Evolutionary conservation across 2,329 filamentous ascomycete genomes (phyloP), one percentile per base, ranked within the genome.

Genomic region (Penicillium expansum): DNA sequence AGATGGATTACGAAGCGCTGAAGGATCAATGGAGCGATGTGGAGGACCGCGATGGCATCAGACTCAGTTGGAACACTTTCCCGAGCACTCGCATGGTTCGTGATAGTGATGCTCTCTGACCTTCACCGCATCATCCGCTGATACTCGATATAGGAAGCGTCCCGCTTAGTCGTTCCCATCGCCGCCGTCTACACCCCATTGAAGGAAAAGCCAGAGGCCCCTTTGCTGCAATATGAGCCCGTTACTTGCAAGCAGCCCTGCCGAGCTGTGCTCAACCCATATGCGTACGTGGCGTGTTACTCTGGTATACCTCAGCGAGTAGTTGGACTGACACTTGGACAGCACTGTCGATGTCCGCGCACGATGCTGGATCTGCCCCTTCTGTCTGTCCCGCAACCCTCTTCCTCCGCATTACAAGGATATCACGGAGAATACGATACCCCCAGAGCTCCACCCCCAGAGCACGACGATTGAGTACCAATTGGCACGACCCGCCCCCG

Each of bases 11-110:
- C 82, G 92, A 97, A 76, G 84, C 87, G 66, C 80, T 96, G 66
- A 97, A 97, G 80, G 92, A 97, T 78, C 89, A 93, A 80, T 97
- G 92, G 92, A 91, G 88, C 71, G 92, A 97, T 75, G 88, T 96
- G 57, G 94, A 99, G 80, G 94, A 99, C 72, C 87, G 91, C 67
- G 94, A 99, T 86, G 94, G 94, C 60, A 86, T 97, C 71, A 88
- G 94, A 62, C 83, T 99, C 65, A 97, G 93, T 78, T 99, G 94
- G 94, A 99, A 99, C 75, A 95, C 95, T 60, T 96, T 99, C 71
- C 94, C 94, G 48, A 97, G 92, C 80, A 93, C 93, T 71, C 91
- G 94, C 74, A 97, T 99, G 92, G 92, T 91, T 68, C 68, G 83
- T 78, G 55, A 47, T 58, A 37, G 49, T 48, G 60, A 54, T 55